Percentiles rank a stretch among this genome's conserved stretches.
These are phyloP conservation scores for Sphaerulina musiva DNA, from an alignment of 2,329 filamentous ascomycete genomes.

Conservation along the genomic window DNA sequence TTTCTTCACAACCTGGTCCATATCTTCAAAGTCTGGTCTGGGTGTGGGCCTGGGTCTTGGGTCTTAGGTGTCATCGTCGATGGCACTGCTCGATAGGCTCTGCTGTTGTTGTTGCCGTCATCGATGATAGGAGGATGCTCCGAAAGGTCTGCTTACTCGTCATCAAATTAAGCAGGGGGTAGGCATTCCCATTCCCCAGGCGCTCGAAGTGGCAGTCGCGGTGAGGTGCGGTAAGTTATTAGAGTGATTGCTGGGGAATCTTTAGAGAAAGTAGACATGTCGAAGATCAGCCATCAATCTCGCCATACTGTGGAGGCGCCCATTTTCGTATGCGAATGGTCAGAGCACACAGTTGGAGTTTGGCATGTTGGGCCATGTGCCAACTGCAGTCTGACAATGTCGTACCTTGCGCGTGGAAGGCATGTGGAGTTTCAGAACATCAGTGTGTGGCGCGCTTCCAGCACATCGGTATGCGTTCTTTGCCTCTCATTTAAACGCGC, in stretches of 20 bases:
- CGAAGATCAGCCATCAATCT: neutral
- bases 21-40: neutral
- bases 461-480: slow-evolving; percentile 2
- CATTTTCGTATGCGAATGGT: no score
- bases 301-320: no score
- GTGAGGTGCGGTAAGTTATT: neutral
- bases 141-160: no score
- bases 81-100: neutral
- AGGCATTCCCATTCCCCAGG: no score
- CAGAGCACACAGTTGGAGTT: neutral
- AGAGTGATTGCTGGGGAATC: neutral
- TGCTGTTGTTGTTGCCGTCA: no score
- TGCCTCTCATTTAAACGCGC: slow-evolving; percentile 3
- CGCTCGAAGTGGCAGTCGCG: neutral
- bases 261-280: neutral
- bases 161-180: no score
- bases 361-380: neutral
- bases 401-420: neutral
- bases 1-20: neutral
- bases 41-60: neutral
- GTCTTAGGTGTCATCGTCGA: neutral
- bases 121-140: no score
- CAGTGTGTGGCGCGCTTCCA: neutral
- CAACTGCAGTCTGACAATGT: neutral
- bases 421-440: slow-evolving; percentile 3